These are phyloP conservation scores for Pachyrhizus erosus DNA, from an alignment of 306 rosid species.

Conservation along the genomic window DNA sequence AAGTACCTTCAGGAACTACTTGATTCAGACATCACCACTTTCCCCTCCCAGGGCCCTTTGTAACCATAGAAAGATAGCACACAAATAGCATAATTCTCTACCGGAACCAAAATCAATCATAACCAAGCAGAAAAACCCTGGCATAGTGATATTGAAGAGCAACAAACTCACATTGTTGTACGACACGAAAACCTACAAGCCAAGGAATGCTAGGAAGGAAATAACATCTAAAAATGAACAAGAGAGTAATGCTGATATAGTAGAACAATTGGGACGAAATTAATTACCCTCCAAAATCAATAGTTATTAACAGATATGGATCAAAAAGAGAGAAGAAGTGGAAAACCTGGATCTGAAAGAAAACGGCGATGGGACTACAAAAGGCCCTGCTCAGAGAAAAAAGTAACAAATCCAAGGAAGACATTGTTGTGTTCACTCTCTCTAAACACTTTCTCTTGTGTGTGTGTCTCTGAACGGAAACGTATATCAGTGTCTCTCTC, in stretches of 20 bases:
- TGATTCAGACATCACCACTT: conserved; percentile 8
- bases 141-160: background rate
- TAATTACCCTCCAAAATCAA: background rate
- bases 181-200: background rate
- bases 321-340: background rate
- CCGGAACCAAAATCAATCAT: conserved; percentile 1
- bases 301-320: background rate
- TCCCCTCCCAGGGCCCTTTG: conserved; percentile 3
- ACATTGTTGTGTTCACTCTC: conserved; percentile 44
- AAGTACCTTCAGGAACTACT: background rate
- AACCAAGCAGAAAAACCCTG: background rate
- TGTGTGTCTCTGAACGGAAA: conserved; percentile 7
- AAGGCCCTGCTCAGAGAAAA: conserved; percentile 65
- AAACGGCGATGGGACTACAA: conserved; percentile 69
- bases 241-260: background rate
- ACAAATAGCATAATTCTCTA: background rate
- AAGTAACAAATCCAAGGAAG: conserved; percentile 68
- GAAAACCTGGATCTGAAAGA: conserved; percentile 90
- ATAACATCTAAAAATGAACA: background rate
- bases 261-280: conserved; percentile 3
- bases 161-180: conserved; percentile 5
- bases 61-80: background rate
- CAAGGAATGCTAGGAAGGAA: background rate
- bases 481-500: background rate
- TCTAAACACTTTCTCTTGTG: background rate